phyloP scores from a whole-genome alignment of 768 basidiomycete species.

The Tulasnella calospora region DNA sequence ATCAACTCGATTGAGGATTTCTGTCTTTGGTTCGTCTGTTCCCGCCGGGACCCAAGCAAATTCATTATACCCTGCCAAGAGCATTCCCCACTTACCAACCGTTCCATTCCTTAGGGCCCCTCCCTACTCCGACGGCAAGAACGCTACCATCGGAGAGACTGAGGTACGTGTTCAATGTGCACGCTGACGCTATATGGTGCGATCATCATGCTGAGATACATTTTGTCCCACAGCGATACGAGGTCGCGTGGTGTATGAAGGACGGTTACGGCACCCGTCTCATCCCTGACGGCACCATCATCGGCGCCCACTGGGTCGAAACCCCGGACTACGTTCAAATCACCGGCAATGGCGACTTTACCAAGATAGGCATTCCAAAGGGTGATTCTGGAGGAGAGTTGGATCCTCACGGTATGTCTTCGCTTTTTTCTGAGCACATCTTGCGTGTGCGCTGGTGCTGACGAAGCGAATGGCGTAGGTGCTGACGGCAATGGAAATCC shows the following conservation, averaged over 20 bases:
- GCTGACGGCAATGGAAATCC: conserved; percentile 33
- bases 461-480: background rate
- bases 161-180: conserved; percentile 52
- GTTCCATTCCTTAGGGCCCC: conserved; percentile 11
- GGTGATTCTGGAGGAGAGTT: conserved; percentile 44
- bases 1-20: conserved; percentile 46
- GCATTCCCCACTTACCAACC: background rate
- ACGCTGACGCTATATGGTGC: background rate
- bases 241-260: conserved; percentile 53
- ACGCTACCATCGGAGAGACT: conserved; percentile 54
- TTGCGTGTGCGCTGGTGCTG: background rate
- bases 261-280: conserved; percentile 42
- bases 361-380: conserved; percentile 39
- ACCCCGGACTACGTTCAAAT: conserved; percentile 44
- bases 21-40: conserved; percentile 38
- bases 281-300: conserved; percentile 43
- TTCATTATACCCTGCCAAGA: conserved; percentile 1
- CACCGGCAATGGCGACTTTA: conserved; percentile 42
- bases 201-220: conserved; percentile 29
- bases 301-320: conserved; percentile 43
- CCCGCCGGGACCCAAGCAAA: background rate
- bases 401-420: conserved; percentile 40
- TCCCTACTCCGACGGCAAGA: conserved; percentile 32
- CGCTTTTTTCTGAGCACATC: too few species aligned
- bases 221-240: conserved; percentile 47